These are phyloP conservation scores for Ascoidea asiatica DNA, from an alignment of 805 yeast genomes.

Conservation along the genomic window DNA sequence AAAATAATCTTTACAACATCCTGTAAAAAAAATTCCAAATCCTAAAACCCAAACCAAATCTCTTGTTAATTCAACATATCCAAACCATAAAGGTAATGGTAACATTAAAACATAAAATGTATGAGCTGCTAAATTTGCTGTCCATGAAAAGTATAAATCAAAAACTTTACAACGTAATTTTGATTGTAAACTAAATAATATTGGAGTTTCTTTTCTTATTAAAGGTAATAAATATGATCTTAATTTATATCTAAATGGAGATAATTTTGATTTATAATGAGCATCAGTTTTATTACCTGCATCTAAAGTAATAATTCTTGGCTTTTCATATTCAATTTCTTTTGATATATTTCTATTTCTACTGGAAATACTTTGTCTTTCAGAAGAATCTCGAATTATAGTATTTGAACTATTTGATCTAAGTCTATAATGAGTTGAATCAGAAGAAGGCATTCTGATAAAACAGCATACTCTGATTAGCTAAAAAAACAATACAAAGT, in stretches of 20 bases:
- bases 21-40: slow-evolving; percentile 50
- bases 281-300: slow-evolving; percentile 63
- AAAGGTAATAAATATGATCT: slow-evolving; percentile 41
- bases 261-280: slow-evolving; percentile 49
- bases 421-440: too few species aligned
- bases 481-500: too few species aligned
- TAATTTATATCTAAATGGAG: slow-evolving; percentile 37
- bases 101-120: slow-evolving; percentile 84
- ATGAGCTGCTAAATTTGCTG: slow-evolving; percentile 86
- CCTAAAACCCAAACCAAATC: slow-evolving; percentile 59
- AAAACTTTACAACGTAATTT: slow-evolving; percentile 30
- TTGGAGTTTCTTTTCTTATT: slow-evolving; percentile 51
- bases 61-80: slow-evolving; percentile 39
- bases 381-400: too few species aligned
- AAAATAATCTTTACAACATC: slow-evolving; percentile 67
- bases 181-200: slow-evolving; percentile 44
- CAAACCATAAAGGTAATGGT: slow-evolving; percentile 80
- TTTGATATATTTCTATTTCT: too few species aligned
- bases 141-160: slow-evolving; percentile 72
- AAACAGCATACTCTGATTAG: too few species aligned
- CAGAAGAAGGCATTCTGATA: too few species aligned
- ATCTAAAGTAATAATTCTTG: slow-evolving; percentile 29
- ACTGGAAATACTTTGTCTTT: too few species aligned
- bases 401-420: too few species aligned
- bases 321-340: too few species aligned